Conservation (phyloP, 169 alveolate species). For the Plasmodium vinckei region DNA sequence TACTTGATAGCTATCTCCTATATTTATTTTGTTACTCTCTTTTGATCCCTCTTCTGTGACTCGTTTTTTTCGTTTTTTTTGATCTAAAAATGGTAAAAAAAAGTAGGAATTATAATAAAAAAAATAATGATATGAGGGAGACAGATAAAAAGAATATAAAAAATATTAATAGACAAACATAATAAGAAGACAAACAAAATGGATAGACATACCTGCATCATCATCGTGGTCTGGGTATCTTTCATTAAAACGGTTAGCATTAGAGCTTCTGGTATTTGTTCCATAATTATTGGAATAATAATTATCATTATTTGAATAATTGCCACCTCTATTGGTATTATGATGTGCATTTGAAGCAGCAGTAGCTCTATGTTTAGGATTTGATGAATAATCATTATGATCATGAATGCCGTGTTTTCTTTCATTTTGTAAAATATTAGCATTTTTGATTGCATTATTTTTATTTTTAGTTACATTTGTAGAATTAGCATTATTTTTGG, state of each 20-base stretch:
- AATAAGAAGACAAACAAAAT: not conserved
- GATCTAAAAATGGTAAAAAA: conserved; percentile 9
- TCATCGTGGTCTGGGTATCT: not conserved
- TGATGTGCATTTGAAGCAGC: conserved; percentile 4
- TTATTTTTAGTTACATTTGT: conserved; percentile 12
- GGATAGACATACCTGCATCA: conserved; percentile 13
- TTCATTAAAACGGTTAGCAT: conserved; percentile 12
- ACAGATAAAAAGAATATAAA: not conserved
- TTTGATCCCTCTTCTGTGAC: conserved; percentile 86
- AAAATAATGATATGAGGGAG: not conserved
- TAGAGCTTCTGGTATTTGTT: not conserved
- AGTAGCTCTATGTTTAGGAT: conserved; percentile 4
- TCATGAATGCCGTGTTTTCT: not conserved
- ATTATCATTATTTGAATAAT: conserved; percentile 12
- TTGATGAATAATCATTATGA: conserved; percentile 5
- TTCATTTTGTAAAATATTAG: conserved; percentile 24
- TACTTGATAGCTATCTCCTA: conserved; percentile 89
- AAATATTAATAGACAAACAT: not conserved
- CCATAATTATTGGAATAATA: conserved; percentile 11
- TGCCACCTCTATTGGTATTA: conserved; percentile 1
- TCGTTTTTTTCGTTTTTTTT: conserved; percentile 82
- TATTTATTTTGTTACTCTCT: conserved; percentile 83
- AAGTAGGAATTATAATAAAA: not conserved
- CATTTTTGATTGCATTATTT: conserved; percentile 21
- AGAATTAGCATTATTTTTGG: conserved; percentile 7